Percentiles rank a stretch among this genome's conserved stretches.
These are phyloP conservation scores for Solanum piurae DNA, from an alignment of 257 asterid species.

Conservation along the genomic window DNA sequence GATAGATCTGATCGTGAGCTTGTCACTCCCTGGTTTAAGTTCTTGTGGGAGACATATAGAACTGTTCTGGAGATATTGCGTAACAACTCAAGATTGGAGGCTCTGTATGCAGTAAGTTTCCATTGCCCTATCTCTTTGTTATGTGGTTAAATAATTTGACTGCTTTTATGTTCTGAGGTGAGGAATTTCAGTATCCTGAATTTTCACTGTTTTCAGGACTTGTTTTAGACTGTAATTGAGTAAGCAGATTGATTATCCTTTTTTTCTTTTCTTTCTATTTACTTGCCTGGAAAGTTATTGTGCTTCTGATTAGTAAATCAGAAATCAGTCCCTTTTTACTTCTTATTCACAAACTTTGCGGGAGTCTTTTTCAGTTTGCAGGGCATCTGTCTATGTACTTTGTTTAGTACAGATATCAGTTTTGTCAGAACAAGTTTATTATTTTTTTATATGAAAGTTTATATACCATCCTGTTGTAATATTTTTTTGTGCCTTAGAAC, in stretches of 20 bases:
- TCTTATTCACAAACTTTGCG: neutral
- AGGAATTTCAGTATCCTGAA: neutral
- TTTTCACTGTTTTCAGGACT: neutral
- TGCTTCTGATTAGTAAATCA: neutral
- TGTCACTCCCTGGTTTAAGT: constrained; percentile 82
- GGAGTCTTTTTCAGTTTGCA: neutral
- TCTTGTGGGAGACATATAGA: constrained; percentile 85
- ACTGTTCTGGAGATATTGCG: constrained; percentile 69
- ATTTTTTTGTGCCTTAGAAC: neutral
- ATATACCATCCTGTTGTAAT: neutral
- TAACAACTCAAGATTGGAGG: constrained; percentile 70
- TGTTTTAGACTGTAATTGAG: neutral
- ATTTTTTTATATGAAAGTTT: neutral
- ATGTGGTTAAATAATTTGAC: neutral
- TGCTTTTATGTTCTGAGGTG: neutral
- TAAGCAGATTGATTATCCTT: neutral
- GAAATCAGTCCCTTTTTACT: neutral
- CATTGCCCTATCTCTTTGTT: neutral
- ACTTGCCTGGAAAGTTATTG: neutral
- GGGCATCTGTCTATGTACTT: neutral
- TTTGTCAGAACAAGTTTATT: neutral
- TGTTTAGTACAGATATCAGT: neutral
- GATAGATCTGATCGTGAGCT: constrained; percentile 93
- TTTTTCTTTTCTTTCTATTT: neutral
- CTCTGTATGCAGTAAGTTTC: constrained; percentile 52